phyloP scores from a whole-genome alignment of 768 basidiomycete genomes.

The Lactarius evosmus region DNA sequence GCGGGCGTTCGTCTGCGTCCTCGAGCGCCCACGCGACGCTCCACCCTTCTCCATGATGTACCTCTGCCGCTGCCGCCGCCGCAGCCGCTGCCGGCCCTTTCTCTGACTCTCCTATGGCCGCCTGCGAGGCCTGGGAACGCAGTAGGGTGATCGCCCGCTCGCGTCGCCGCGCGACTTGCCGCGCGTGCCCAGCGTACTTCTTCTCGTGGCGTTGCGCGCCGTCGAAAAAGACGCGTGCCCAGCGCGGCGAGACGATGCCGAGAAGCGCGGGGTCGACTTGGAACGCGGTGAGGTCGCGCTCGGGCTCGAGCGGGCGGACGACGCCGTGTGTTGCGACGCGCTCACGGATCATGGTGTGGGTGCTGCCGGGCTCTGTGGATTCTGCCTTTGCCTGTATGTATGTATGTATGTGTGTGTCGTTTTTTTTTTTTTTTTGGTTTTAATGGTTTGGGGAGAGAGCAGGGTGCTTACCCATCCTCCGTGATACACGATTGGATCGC shows the following conservation, averaged over 20 bases:
- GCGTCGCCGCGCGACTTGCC: constrained; percentile 63
- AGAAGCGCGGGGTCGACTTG: constrained; percentile 60
- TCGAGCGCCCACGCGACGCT: constrained; percentile 85
- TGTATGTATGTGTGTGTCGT: background rate
- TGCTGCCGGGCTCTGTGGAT: constrained; percentile 40
- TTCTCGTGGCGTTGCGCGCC: constrained; percentile 59
- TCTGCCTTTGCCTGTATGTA: constrained; percentile 32
- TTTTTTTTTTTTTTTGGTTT: no score
- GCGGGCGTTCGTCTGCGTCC: constrained; percentile 69
- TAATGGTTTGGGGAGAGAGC: background rate
- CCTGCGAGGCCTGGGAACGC: background rate
- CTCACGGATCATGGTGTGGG: constrained; percentile 74
- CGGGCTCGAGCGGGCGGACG: constrained; percentile 72
- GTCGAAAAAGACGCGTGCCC: constrained; percentile 69
- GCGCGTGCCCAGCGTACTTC: constrained; percentile 57
- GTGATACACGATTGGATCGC: constrained; percentile 57
- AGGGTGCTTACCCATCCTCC: constrained; percentile 43
- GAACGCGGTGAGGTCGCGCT: constrained; percentile 62
- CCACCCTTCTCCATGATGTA: constrained; percentile 53
- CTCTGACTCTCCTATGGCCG: no score
- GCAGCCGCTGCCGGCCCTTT: constrained; percentile 25
- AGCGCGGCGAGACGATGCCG: constrained; percentile 71
- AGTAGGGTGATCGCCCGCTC: constrained; percentile 51
- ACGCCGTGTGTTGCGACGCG: constrained; percentile 77
- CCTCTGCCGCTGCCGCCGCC: constrained; percentile 27